phyloP scores from a whole-genome alignment of 495 filamentous ascomycete genomes.

The Lindgomyces ingoldianus region DNA sequence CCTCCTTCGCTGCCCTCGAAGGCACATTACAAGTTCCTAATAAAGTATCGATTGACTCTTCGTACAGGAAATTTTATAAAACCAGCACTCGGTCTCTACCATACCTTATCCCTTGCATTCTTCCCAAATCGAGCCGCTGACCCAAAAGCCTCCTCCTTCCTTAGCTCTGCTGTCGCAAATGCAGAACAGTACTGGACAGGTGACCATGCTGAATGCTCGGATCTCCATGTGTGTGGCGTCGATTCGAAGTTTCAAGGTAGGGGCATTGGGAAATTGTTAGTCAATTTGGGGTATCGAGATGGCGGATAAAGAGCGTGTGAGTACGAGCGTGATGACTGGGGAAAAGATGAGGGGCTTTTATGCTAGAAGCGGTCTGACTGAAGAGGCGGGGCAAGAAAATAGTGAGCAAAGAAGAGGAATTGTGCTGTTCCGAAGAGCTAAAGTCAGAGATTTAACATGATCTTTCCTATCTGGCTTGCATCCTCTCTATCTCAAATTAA shows the following conservation, averaged over 20 bases:
- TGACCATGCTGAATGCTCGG: conserved; percentile 30
- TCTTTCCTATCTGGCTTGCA: too few species aligned
- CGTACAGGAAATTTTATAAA: conserved; percentile 28
- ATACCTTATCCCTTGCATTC: neutral
- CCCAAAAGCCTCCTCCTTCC: conserved; percentile 8
- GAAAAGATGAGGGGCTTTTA: conserved; percentile 28
- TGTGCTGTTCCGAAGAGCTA: conserved; percentile 15
- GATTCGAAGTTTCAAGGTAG: conserved; percentile 24
- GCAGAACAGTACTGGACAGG: conserved; percentile 21
- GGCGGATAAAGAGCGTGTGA: conserved; percentile 25
- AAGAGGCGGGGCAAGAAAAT: neutral
- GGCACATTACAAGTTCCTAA: neutral
- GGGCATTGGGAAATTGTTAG: conserved; percentile 22
- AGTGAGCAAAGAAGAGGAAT: conserved; percentile 13
- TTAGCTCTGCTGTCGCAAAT: conserved; percentile 4
- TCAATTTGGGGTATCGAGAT: conserved; percentile 15
- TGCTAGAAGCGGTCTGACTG: conserved; percentile 9
- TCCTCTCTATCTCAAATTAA: too few species aligned
- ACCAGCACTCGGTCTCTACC: conserved; percentile 10
- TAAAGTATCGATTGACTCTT: neutral
- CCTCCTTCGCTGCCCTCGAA: neutral
- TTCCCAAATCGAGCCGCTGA: conserved; percentile 30
- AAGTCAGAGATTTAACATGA: neutral
- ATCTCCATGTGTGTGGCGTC: conserved; percentile 28
- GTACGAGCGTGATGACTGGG: conserved; percentile 25